A percentile compares a stretch with the other conserved stretches of the same genome.
These are phyloP conservation scores for Parachlorella kessleri DNA, from an alignment of 139 green algal species.

Conservation along the genomic window DNA sequence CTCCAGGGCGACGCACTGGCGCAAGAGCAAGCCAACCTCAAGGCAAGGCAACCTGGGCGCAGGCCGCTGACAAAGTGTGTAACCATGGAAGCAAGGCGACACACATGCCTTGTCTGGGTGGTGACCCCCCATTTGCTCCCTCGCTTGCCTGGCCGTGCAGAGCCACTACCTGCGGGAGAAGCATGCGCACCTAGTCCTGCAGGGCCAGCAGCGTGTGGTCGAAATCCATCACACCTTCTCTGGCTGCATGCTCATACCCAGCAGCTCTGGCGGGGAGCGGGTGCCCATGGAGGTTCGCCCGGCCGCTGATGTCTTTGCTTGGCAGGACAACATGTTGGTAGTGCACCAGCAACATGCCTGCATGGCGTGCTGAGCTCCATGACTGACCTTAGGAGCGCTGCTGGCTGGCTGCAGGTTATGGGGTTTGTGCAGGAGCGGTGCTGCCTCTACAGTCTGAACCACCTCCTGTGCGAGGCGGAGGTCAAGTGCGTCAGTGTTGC, in stretches of 20 bases:
- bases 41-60: neutral
- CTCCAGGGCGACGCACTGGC: neutral
- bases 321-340: too few species aligned
- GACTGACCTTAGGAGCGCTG: neutral
- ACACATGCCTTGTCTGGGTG: neutral
- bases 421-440: constrained; percentile 13
- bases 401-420: neutral
- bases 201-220: constrained; percentile 9
- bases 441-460: neutral
- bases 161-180: constrained; percentile 4
- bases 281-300: too few species aligned
- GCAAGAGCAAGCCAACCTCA: neutral
- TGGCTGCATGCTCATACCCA: neutral
- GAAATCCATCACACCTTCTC: constrained; percentile 11
- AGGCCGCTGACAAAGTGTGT: neutral
- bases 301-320: too few species aligned
- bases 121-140: neutral
- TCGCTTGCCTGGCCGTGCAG: neutral
- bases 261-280: too few species aligned
- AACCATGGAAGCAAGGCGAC: neutral
- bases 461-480: neutral
- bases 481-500: too few species aligned
- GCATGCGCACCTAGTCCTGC: constrained; percentile 15
- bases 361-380: neutral
- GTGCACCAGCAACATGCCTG: neutral